Evolutionary conservation across 495 filamentous ascomycete genomes (phyloP).

Genomic region (Penicillium roqueforti): DNA sequence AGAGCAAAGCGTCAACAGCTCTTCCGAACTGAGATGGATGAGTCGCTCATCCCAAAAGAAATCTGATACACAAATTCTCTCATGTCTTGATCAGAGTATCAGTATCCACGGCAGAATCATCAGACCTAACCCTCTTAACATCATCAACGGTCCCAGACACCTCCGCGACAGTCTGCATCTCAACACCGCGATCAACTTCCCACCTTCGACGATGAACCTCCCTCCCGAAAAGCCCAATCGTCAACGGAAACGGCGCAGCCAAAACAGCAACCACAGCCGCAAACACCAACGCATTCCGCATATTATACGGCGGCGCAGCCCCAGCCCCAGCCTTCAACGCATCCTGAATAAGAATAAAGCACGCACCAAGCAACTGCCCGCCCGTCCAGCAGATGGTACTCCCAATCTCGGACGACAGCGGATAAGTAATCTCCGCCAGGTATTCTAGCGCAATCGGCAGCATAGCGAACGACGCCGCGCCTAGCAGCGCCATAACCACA

Average conservation of each 20-base stretch:
- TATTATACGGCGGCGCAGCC: constrained; percentile 59
- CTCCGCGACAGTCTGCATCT: constrained; percentile 11
- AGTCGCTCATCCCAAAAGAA: neutral
- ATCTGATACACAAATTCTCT: neutral
- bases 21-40: neutral
- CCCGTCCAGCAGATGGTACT: constrained; percentile 79
- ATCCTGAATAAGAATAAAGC: constrained; percentile 80
- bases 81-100: constrained; percentile 1
- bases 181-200: constrained; percentile 47
- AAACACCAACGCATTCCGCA: constrained; percentile 73
- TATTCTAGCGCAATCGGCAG: constrained; percentile 85
- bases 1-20: neutral
- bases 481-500: constrained; percentile 62
- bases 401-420: constrained; percentile 82
- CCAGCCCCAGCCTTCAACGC: constrained; percentile 61
- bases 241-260: constrained; percentile 62
- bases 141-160: neutral
- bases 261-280: constrained; percentile 64
- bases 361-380: constrained; percentile 64
- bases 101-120: neutral
- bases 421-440: constrained; percentile 79
- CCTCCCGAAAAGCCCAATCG: constrained; percentile 62
- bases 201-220: constrained; percentile 52
- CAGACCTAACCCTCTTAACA: neutral
- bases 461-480: constrained; percentile 74